phyloP scores from a whole-genome alignment of 2,329 filamentous ascomycete genomes.

The Corinectria fuckeliana region DNA sequence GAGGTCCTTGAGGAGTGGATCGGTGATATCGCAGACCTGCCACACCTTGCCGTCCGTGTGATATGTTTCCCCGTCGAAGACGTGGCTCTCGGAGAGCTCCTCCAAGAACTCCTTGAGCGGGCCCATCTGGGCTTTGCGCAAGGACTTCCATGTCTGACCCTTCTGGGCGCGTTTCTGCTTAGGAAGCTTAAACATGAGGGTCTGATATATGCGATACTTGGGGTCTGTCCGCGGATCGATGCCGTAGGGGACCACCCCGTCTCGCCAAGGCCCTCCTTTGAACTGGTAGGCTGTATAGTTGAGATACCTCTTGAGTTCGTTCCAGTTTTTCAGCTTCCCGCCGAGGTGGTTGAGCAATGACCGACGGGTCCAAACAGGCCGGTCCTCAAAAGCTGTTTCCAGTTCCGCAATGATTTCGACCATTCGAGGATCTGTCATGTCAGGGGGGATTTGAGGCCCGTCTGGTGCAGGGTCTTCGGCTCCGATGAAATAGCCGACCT shows the following conservation, averaged over 20 bases:
- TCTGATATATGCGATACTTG: constrained; percentile 83
- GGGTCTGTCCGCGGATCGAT: constrained; percentile 83
- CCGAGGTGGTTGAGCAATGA: constrained; percentile 77
- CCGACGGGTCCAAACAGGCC: constrained; percentile 87
- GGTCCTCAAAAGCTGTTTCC: constrained; percentile 68
- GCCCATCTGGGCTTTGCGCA: constrained; percentile 49
- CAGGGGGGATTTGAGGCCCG: constrained; percentile 66
- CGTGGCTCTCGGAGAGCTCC: constrained; percentile 63
- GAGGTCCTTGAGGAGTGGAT: constrained; percentile 73
- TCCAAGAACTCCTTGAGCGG: constrained; percentile 49
- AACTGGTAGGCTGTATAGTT: constrained; percentile 93
- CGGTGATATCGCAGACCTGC: constrained; percentile 92
- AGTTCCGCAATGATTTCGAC: constrained; percentile 70
- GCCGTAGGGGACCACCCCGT: constrained; percentile 84
- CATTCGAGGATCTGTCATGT: constrained; percentile 66
- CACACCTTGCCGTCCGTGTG: constrained; percentile 86
- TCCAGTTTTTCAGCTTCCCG: constrained; percentile 57
- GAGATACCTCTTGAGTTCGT: constrained; percentile 74
- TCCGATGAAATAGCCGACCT: constrained; percentile 64
- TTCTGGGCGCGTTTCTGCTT: constrained; percentile 55
- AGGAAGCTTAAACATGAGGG: constrained; percentile 81
- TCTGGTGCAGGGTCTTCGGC: constrained; percentile 66
- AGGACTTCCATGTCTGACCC: constrained; percentile 56
- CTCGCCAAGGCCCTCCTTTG: constrained; percentile 88
- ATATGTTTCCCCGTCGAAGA: constrained; percentile 82